phyloP scores from a whole-genome alignment of 129 eudicot species.

The Lactuca saligna region DNA sequence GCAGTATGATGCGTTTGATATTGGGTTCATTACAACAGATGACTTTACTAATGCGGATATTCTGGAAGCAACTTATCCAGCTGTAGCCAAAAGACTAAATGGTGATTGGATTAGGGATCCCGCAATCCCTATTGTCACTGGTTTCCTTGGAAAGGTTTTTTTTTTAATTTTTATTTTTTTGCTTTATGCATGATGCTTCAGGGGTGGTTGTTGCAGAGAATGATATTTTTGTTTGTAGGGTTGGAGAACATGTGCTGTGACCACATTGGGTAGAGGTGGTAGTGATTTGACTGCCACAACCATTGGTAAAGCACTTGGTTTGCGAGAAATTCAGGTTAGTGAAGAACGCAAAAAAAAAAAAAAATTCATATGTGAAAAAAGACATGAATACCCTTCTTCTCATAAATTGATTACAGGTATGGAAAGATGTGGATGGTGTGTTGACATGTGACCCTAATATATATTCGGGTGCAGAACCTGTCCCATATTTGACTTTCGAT shows the following conservation, averaged over 20 bases:
- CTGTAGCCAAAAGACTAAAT: slow-evolving; percentile 72
- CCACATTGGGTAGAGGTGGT: slow-evolving; percentile 84
- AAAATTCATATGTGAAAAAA: not conserved
- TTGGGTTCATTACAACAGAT: slow-evolving; percentile 89
- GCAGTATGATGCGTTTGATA: slow-evolving; percentile 96
- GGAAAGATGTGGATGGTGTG: slow-evolving; percentile 98
- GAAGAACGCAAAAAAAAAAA: not conserved
- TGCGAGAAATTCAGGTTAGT: slow-evolving; percentile 73
- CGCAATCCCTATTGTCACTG: slow-evolving; percentile 88
- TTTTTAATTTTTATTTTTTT: not conserved
- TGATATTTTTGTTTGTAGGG: slow-evolving; percentile 45
- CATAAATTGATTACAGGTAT: slow-evolving; percentile 49
- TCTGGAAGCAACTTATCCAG: slow-evolving; percentile 90
- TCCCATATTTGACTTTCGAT: slow-evolving; percentile 80
- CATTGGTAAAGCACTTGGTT: slow-evolving; percentile 75
- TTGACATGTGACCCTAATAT: slow-evolving; percentile 92
- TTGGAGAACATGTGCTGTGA: slow-evolving; percentile 72
- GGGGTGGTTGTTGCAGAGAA: not conserved
- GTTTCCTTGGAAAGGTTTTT: slow-evolving; percentile 95
- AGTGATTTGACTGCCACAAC: slow-evolving; percentile 86
- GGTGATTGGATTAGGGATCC: slow-evolving; percentile 84
- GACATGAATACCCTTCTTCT: not conserved
- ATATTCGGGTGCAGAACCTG: slow-evolving; percentile 70
- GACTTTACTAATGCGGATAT: slow-evolving; percentile 97
- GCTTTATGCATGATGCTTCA: not conserved